Evolutionary conservation across 2,329 filamentous ascomycete genomes (phyloP), one percentile per base, ranked within the genome.

Genomic region (Trichoderma lentiforme): DNA sequence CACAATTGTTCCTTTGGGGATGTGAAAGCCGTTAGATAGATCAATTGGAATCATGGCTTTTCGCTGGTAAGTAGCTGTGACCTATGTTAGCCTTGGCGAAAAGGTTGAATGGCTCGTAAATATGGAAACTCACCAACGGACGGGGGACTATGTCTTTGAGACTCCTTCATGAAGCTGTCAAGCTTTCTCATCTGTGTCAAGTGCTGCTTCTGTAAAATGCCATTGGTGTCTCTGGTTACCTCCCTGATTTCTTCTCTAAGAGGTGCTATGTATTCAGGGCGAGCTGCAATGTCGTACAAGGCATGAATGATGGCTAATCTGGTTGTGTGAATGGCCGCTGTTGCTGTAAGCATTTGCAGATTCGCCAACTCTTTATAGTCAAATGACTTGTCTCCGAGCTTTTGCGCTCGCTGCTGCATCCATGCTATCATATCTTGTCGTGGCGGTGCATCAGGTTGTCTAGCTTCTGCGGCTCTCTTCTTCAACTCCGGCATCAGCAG

Each of bases 161-260:
- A 61, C 75, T 86, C 84, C 73, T 83, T 84, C 78, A 86, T 84
- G 76, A 86, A 85, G 73, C 84, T 85, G 75, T 86, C 84, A 75
- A 85, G 74, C 77, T 84, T 85, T 75, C 81, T 81, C 56, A 86
- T 77, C 73, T 81, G 32, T 6, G 36, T 70, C 6, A 70, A 15
- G 26, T 62, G 36, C 57, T 62, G 32, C 36, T 70, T 70, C 21
- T 70, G 36, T 11, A 70, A 7, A 57, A 34, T 1, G 32, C 67
- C 67, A 3, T 70, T 47, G 24, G 28, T 43, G n/a, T 61, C 65
- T 9, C 3, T 14, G 28, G 34, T 62, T 11, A 63, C 28, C 32
- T 63, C 24, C 12, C 11, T 21, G 28, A 70, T 70, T 34, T 70
- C 67, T 36, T 63, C 57, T 15, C 67, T 26, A 4, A 70, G 15